These are phyloP conservation scores for Collybiopsis luxurians DNA, from an alignment of 768 basidiomycete species.

Conservation along the genomic window DNA sequence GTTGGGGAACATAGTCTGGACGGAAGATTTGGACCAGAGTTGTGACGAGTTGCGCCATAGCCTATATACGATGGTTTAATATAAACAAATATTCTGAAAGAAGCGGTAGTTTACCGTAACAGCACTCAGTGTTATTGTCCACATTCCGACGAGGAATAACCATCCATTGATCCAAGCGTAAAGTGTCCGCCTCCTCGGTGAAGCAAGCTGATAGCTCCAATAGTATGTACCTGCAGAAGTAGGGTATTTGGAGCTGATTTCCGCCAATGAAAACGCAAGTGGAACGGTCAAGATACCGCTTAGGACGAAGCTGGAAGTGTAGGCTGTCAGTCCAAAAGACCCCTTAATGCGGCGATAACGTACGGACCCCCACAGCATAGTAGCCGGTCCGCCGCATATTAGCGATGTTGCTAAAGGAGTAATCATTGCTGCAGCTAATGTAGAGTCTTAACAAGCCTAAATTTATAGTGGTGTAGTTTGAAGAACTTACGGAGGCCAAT, in stretches of 20 bases:
- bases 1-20: constrained; percentile 52
- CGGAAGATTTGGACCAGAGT: constrained; percentile 57
- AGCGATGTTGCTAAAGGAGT: constrained; percentile 56
- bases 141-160: constrained; percentile 68
- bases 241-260: constrained; percentile 59
- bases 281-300: constrained; percentile 47
- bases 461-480: not conserved
- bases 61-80: constrained; percentile 23
- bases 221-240: constrained; percentile 64
- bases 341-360: not conserved
- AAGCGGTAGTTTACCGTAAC: constrained; percentile 42
- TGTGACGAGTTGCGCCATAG: constrained; percentile 56
- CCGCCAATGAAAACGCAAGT: constrained; percentile 53
- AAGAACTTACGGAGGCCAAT: not conserved
- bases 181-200: constrained; percentile 47
- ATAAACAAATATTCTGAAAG: not conserved
- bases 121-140: constrained; percentile 65
- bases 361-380: constrained; percentile 56
- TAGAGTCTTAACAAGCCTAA: not conserved
- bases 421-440: constrained; percentile 48
- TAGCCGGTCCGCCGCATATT: constrained; percentile 51
- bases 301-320: constrained; percentile 41
- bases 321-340: not conserved
- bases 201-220: constrained; percentile 61
- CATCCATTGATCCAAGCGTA: constrained; percentile 69